Conservation (phyloP, 495 filamentous ascomycete species). For the Symbiotaphrina buchneri region DNA sequence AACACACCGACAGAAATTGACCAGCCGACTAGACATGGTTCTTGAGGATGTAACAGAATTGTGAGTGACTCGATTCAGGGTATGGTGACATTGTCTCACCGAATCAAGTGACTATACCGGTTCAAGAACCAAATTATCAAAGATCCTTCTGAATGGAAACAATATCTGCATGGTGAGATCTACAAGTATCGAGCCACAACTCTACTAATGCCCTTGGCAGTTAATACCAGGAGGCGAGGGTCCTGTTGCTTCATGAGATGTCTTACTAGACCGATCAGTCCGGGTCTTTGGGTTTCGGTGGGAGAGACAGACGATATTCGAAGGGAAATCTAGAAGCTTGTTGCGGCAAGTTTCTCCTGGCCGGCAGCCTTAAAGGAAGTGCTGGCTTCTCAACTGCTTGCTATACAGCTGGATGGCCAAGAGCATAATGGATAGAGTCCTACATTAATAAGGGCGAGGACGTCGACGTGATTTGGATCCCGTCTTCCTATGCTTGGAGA, state of each 20-base stretch:
- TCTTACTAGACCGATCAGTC: too few relatives aligned
- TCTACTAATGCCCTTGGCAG: slow-evolving; percentile 1
- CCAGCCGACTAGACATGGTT: slow-evolving; percentile 60
- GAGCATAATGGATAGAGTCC: too few relatives aligned
- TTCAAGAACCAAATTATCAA: slow-evolving; percentile 63
- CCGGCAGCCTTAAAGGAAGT: too few relatives aligned
- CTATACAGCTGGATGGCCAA: too few relatives aligned
- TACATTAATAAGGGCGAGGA: too few relatives aligned
- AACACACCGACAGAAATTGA: slow-evolving; percentile 1
- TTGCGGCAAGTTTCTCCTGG: too few relatives aligned
- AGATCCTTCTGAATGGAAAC: slow-evolving; percentile 94
- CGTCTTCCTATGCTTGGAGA: too few relatives aligned
- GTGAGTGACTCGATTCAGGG: slow-evolving; percentile 25
- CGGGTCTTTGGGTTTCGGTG: too few relatives aligned
- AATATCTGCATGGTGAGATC: slow-evolving; percentile 86
- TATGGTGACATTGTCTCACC: background rate
- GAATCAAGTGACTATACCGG: slow-evolving; percentile 62
- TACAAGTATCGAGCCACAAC: background rate
- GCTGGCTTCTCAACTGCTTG: too few relatives aligned
- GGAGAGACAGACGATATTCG: too few relatives aligned
- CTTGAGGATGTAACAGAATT: slow-evolving; percentile 93
- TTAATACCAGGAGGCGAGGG: slow-evolving; percentile 9
- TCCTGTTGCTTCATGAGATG: slow-evolving; percentile 5
- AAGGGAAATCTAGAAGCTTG: too few relatives aligned
- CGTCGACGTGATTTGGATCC: too few relatives aligned